Conservation (phyloP, 371 early-diverging fungal genomes). For the Zancudomyces culisetae region DNA sequence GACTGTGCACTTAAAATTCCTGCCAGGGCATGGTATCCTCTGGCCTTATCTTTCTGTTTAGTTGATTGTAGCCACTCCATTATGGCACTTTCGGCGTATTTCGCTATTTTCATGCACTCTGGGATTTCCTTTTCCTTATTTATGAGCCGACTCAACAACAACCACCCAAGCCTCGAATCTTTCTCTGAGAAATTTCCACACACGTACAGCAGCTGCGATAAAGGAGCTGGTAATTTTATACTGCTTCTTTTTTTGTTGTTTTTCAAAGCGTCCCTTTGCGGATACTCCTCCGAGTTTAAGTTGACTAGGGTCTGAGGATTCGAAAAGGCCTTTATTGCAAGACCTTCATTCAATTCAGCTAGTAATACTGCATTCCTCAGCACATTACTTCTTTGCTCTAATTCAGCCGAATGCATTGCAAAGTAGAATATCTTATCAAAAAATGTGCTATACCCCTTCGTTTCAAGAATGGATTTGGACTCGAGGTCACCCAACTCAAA, state of each 20-base stretch:
- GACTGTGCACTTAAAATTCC: background rate
- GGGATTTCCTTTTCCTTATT: background rate
- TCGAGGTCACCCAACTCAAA: no score
- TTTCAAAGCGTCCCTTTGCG: background rate
- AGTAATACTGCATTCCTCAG: background rate
- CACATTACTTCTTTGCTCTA: background rate
- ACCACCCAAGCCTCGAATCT: background rate
- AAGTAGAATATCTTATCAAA: background rate
- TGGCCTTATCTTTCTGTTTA: background rate
- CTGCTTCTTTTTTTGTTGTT: background rate
- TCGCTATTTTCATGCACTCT: background rate
- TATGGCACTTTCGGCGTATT: background rate
- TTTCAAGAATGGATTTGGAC: no score
- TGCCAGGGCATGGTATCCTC: background rate
- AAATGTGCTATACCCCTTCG: background rate
- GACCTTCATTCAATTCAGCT: background rate
- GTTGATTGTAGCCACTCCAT: constrained; percentile 1
- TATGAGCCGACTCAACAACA: background rate
- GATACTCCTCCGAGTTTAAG: background rate
- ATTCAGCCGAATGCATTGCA: background rate
- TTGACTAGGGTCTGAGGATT: background rate
- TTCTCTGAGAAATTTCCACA: background rate
- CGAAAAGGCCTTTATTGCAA: background rate
- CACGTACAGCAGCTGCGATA: background rate
- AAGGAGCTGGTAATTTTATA: background rate